phyloP scores from a whole-genome alignment of 2,329 filamentous ascomycete species.

The Phaeophleospora eucalypticola region DNA sequence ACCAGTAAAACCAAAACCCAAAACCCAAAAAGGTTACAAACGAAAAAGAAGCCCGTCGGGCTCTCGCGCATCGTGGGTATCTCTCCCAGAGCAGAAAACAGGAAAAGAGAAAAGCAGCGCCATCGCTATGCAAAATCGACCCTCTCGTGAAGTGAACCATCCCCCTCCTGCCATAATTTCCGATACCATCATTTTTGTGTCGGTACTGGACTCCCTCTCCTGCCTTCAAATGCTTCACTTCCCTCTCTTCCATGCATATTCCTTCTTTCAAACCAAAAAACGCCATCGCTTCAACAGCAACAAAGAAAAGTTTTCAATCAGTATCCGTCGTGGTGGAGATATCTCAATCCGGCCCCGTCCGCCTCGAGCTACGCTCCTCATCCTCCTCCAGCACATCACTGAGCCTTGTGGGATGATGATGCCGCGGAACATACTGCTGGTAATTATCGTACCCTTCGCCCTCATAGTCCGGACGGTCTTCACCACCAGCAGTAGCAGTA shows the following conservation, averaged over 20 bases:
- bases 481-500: slow-evolving; percentile 18
- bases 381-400: slow-evolving; percentile 88
- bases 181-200: neutral
- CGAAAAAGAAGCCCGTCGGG: too few species aligned
- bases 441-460: slow-evolving; percentile 63
- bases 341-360: slow-evolving; percentile 18
- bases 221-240: neutral
- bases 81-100: too few species aligned
- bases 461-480: slow-evolving; percentile 30
- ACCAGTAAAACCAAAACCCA: too few species aligned
- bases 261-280: neutral
- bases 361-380: slow-evolving; percentile 47
- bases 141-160: neutral
- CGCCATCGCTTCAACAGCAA: neutral
- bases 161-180: neutral
- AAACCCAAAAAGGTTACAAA: too few species aligned
- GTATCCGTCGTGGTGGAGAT: neutral
- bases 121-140: too few species aligned
- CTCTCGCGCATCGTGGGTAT: too few species aligned
- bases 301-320: neutral
- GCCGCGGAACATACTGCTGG: slow-evolving; percentile 46
- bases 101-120: too few species aligned
- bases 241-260: neutral
- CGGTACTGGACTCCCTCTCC: neutral
- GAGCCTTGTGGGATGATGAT: slow-evolving; percentile 82